Evolutionary conservation across 163 green algal genomes (phyloP), one percentile per base, ranked within the genome.

Genomic region (Picocystis sp.): DNA sequence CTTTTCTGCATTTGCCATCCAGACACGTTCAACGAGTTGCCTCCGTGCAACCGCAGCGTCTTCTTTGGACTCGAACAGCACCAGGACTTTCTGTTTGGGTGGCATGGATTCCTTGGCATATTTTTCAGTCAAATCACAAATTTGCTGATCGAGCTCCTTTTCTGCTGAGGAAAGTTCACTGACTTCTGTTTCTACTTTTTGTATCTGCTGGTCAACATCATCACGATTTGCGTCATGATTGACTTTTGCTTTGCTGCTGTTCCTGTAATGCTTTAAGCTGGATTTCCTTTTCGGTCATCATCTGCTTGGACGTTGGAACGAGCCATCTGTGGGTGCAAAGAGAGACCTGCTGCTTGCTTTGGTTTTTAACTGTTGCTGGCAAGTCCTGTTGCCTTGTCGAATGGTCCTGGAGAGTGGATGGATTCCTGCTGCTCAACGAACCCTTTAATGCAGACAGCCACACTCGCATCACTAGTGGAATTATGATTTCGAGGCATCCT

Each of bases 121-220:
- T 6, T 55, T 34, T 10, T 22, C 53, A 22, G 50, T 45, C 6
- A 59, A 22, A 29, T 49, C 53, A n/a, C n/a, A 19, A 10, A 59
- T 59, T 15, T 59, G 6, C 41, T 8, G 13, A 12, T 59, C 53
- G 2, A 59, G 14, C 3, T 56, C 33, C 3, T 5, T 33, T 8
- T 53, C 50, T 29, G 6, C 38, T 22, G 15, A 11, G 15, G 43
- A 23, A 22, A 43, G 29, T 22, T 56, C 22, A 10, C 44, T 11
- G 35, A 56, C 9, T 38, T 55, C 21, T 33, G 55, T 44, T 24
- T 25, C 43, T 3, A 59, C 29, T 43, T 59, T 45, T 10, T 44
- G 41, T 44, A 44, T 59, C 35, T 50, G 12, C 21, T 45, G 1
- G 34, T 22, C 3, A 46, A 43, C 47, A 44, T 45, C 10, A 35